Base-by-base conservation (phyloP, 371 early-diverging fungal genomes). In the Mucor velutinosus region DNA sequence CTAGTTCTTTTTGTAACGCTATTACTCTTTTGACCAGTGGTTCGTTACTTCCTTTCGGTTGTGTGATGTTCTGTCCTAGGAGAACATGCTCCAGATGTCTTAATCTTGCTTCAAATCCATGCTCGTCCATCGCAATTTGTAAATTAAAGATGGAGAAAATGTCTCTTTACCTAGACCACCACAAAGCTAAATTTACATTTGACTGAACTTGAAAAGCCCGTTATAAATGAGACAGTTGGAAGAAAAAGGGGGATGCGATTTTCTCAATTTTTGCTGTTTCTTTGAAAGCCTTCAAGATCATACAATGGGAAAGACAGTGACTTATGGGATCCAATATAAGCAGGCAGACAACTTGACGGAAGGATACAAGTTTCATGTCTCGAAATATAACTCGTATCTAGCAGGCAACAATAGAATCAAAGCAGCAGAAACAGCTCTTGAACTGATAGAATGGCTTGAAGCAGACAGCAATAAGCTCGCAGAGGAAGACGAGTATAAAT, bases 51-150 rank as follows among this genome's bases (percentile, higher is more conserved):
- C 21, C 11, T 37, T 62, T 65, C 55, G 57, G 6, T 33, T 66
- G 66, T 17, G 53, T 17, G 47, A 57, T 65, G 15, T 47, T 39
- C 56, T 74, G 74, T 58, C 81, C 79, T n/a, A 67, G 53, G 12
- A 83, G 17, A 37, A 83, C 66, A 53, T 79, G 76, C 49, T 83
- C 83, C 32, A 83, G 65, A 66, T 80, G 79, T 59, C 83, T 66
- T 51, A 83, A 62, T 65, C 83, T 71, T 56, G 80, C 64, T 65
- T 77, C 83, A 66, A 83, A 80, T 0, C 83, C 83, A 30, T 77
- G 64, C 53, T 78, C 76, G 67, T 83, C 83, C 81, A 80, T 83
- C 12, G 19, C 33, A 25, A 17, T 37, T 10, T 32, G 2, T 32
- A 30, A 27, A 33, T 32, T 32, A 7, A 57, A 33, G n/a, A 57